Base-by-base conservation (phyloP, 176 grass and related monocot genomes). In the Eremochloa ophiuroides region DNA sequence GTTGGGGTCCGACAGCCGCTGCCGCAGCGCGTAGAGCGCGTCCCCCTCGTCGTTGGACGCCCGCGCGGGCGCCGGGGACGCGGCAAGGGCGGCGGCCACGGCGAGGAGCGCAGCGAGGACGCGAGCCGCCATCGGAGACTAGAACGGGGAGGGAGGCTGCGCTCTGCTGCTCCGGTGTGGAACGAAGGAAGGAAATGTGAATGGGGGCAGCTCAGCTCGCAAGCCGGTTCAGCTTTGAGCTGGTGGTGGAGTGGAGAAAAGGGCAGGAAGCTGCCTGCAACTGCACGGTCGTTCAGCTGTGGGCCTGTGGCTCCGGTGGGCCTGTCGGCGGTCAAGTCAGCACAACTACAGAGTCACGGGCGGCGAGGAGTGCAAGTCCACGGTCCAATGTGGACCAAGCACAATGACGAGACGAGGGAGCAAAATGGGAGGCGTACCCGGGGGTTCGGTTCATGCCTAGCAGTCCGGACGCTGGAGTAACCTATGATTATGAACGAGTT, bases 1-100 rank as follows among this genome's bases (percentile, higher is more conserved):
- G 87, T 88, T 95, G 61, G 96, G 96, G 68, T 98, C 96, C 27
- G 61, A 69, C n/a, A 98, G 87, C 72, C 88, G 80, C 69, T 87
- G 33, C 46, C 90, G 91, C 77, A 94, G 87, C 67, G 96, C 90
- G 77, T 91, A 89, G 73, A 98, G 76, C 73, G 92, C 96, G 60
- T 93, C 93, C 6, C 92, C 96, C 30, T 89, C 88, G 29, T 77
- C 82, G 83, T 89, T 89, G n/a, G 88, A 85, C 66, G 78, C 88
- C 83, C 56, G n/a, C 44, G 78, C 70, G 47, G 59, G 43, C 44
- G 81, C 85, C 47, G 69, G 22, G 68, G 80, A 71, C 46, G 53
- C 79, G 70, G 71, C 79, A 27, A 84, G 41, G 81, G 83, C 82
- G 65, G 61, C 79, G 70, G 71, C 79, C 26, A 82, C 46, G 76